Evolutionary conservation across 495 filamentous ascomycete species (phyloP), one percentile per base, ranked within the genome.

Genomic region (Podospora australis): DNA sequence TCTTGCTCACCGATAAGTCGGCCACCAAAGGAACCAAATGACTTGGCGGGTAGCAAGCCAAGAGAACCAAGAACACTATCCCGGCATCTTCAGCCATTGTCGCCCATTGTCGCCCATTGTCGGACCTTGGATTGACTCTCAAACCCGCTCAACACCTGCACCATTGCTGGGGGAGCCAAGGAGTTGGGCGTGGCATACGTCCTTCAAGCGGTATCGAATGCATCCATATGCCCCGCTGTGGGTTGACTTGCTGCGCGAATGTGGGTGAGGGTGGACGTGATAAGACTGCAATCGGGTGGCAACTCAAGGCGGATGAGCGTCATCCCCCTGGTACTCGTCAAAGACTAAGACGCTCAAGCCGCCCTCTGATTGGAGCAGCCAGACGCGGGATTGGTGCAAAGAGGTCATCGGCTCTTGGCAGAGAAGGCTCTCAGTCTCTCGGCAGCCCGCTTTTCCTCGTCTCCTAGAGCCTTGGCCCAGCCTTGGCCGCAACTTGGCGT

Each of bases 31-130:
- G 19, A 32, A 44, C 22, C 14, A 39, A 9, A 25, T 23, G 35
- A 30, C 29, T 46, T 45, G 42, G 48, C 32, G 22, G 44, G 28
- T 47, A 32, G 24, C 25, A 26, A 48, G 56, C 61, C 58, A 64
- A 64, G 60, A 50, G 40, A 48, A 22, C 61, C 56, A 64, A 62
- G 56, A 64, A 45, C 44, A 54, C 28, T 48, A 59, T 62, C 51
- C 61, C 43, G 50, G 53, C 30, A 13, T 22, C n/a, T 42, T 43
- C 49, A 50, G 56, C 39, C 35, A 8, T 16, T n/a, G n/a, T n/a
- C n/a, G n/a, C n/a, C n/a, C n/a, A n/a, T n/a, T n/a, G n/a, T n/a
- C n/a, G n/a, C n/a, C n/a, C n/a, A n/a, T n/a, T n/a, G 36, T 48
- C 34, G 32, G 46, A 26, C 23, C 39, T 41, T 21, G 39, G 6